Base-by-base conservation (phyloP, 352 stramenopile species). In the Globisporangium okanoganense region DNA sequence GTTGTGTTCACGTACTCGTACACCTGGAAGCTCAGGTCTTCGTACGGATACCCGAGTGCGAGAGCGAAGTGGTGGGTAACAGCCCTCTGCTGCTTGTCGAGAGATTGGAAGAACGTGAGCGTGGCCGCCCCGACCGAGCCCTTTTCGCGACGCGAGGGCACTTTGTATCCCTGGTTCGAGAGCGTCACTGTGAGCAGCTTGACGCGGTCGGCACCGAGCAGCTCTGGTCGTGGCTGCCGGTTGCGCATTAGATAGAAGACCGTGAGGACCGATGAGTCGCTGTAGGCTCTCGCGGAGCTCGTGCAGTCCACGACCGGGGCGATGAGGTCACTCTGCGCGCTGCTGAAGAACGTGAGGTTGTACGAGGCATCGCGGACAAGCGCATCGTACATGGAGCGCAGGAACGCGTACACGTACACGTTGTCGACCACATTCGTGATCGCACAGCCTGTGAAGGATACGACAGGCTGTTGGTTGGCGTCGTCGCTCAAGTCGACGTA, bases 41-140 rank as follows among this genome's bases (percentile, higher is more conserved):
- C 43, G 62, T 72, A 79, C 9, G 71, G 71, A 22, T 72, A 78
- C 22, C 58, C 68, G 7, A 73, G 57, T n/a, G 65, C 59, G 24
- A 70, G 40, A 7, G 58, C 40, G 29, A 64, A 56, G 3, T 61
- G 40, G 20, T 66, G 44, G 22, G 58, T 56, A 9, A 62, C 58
- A 13, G 14, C 49, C 20, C 58, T 16, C 24, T 38, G 52, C 5
- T 41, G 41, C 7, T 48, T 58, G 18, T 58, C 35, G 1, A 63
- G 22, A 35, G 24, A 48, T 27, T 70, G 61, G 33, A 67, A 16
- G 7, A 64, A 55, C 13, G 48, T 49, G 25, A 63, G n/a, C 8
- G 52, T 56, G 16, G 40, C 52, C 33, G 66, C 43, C 1, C 31
- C 53, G 12, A 41, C 20, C 1, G 58, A 56, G 2, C 58, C 64